Percentiles rank a stretch among this genome's conserved stretches.
Evolutionary conservation across 345 rosid genomes (phyloP).

Genomic region (Pugionium cornutum): DNA sequence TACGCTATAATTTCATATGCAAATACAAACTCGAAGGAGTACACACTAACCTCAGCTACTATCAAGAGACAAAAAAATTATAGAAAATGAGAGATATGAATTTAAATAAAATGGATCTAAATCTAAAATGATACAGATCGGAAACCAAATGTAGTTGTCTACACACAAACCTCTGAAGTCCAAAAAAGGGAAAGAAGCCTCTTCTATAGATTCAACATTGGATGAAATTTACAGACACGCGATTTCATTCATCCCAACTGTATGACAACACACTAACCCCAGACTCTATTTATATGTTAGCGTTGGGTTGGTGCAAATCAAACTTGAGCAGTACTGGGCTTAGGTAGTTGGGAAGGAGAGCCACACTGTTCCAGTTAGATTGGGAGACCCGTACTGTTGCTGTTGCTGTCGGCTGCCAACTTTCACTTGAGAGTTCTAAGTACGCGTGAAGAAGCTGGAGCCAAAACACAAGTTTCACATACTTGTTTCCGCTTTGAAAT

Average conservation of each 20-base stretch:
- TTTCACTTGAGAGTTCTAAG: conserved; percentile 58
- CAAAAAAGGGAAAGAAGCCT: conserved; percentile 19
- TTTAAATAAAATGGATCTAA: background rate
- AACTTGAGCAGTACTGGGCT: conserved; percentile 23
- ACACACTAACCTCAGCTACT: no score
- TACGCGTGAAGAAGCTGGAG: conserved; percentile 49
- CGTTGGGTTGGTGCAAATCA: conserved; percentile 23
- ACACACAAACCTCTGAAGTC: conserved; percentile 27
- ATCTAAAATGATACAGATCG: conserved; percentile 20
- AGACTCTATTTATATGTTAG: conserved; percentile 12
- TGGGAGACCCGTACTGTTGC: conserved; percentile 40
- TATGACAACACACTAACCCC: background rate
- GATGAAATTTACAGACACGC: conserved; percentile 24
- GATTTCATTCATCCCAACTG: conserved; percentile 5
- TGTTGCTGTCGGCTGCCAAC: conserved; percentile 40
- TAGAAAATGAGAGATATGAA: no score
- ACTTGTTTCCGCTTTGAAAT: background rate
- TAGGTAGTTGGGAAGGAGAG: conserved; percentile 46
- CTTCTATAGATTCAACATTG: conserved; percentile 32
- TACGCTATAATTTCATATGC: no score
- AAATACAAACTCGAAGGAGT: no score
- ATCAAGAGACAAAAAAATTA: background rate
- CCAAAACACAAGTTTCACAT: conserved; percentile 28
- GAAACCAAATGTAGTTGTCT: conserved; percentile 20
- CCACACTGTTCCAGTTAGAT: conserved; percentile 40